phyloP scores from a whole-genome alignment of 1,284 basidiomycete genomes.

The Malassezia globosa region DNA sequence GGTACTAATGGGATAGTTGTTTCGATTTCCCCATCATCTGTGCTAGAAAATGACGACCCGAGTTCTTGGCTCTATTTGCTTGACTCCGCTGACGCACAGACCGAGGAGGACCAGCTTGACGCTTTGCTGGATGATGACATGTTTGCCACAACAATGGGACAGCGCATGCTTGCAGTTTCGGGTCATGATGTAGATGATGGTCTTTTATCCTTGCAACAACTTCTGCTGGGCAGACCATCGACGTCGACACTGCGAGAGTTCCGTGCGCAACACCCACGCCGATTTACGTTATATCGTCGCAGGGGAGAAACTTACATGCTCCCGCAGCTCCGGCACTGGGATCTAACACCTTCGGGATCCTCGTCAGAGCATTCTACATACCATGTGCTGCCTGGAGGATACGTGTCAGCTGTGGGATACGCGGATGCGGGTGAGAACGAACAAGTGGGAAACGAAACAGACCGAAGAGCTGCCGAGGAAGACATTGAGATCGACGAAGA shows the following conservation, averaged over 20 bases:
- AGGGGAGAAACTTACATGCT: not conserved
- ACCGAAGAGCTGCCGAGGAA: not conserved
- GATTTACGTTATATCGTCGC: constrained; percentile 2
- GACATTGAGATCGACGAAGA: not conserved
- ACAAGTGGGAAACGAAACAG: not conserved
- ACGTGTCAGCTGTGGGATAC: not conserved
- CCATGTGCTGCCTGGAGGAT: constrained; percentile 10
- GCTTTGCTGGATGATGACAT: constrained; percentile 26
- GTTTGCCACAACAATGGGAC: constrained; percentile 25
- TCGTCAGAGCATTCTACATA: not conserved
- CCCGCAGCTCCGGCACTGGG: constrained; percentile 2
- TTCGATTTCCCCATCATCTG: constrained; percentile 17
- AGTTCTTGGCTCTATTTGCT: constrained; percentile 27
- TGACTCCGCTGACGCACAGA: constrained; percentile 2
- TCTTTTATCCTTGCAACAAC: constrained; percentile 1
- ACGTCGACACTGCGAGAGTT: not conserved
- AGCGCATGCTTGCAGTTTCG: constrained; percentile 22
- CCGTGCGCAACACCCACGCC: constrained; percentile 1
- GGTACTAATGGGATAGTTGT: not conserved
- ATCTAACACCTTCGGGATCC: not conserved
- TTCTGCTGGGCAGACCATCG: constrained; percentile 5
- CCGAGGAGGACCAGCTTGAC: constrained; percentile 22
- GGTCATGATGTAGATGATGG: constrained; percentile 20
- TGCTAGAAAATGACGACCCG: constrained; percentile 24
- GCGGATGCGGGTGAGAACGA: constrained; percentile 14